A percentile compares a stretch with the other conserved stretches of the same genome.
Evolutionary conservation across 108 stramenopile genomes (phyloP).

Genomic region (Cyclotella atomus): DNA sequence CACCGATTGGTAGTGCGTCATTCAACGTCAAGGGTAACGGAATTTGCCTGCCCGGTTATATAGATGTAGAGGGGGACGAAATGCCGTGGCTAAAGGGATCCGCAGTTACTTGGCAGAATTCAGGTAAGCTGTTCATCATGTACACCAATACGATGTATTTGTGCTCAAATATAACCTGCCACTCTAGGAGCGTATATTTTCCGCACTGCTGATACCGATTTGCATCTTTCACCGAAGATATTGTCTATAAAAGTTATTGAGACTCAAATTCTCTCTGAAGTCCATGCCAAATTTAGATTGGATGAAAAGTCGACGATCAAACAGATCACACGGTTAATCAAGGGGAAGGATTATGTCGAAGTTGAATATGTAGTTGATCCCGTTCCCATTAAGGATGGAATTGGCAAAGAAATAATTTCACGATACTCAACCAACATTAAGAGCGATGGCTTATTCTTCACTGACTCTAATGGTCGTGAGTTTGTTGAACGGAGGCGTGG

Average conservation of each 20-base stretch:
- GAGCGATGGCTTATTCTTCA: constrained; percentile 79
- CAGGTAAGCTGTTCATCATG: too few species aligned
- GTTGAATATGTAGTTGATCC: constrained; percentile 93
- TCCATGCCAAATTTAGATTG: constrained; percentile 71
- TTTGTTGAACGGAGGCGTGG: constrained; percentile 81
- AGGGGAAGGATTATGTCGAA: constrained; percentile 77
- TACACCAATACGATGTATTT: not conserved
- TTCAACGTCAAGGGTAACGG: constrained; percentile 26
- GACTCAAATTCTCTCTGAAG: constrained; percentile 63
- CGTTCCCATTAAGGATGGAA: constrained; percentile 82
- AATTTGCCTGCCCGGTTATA: constrained; percentile 48
- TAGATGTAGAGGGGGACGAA: constrained; percentile 47
- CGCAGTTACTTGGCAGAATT: constrained; percentile 57
- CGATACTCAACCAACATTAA: constrained; percentile 68
- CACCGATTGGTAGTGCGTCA: not conserved
- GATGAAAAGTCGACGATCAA: constrained; percentile 71
- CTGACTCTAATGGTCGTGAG: constrained; percentile 97
- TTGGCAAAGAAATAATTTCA: constrained; percentile 87
- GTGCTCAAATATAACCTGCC: too few species aligned
- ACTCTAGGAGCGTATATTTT: constrained; percentile 93
- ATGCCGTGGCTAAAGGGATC: constrained; percentile 41
- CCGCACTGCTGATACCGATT: constrained; percentile 63
- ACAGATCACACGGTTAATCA: constrained; percentile 75
- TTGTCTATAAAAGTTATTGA: constrained; percentile 15
- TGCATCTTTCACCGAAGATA: constrained; percentile 26